Evolutionary conservation across 345 rosid species (phyloP).

Genomic region (Salix arbutifolia): DNA sequence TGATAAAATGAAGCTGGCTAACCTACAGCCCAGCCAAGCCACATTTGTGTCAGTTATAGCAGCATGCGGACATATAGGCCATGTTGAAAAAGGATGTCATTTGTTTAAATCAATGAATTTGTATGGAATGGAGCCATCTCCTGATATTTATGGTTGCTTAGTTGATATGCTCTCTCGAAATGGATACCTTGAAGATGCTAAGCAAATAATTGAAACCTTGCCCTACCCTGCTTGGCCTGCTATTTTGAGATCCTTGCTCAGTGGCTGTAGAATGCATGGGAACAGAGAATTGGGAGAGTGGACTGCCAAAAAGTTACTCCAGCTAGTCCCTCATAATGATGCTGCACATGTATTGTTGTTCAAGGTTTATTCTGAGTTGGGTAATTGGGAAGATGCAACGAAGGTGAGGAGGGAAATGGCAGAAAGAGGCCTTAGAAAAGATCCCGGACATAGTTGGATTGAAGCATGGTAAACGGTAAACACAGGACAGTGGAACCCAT

Average conservation of each 20-base stretch:
- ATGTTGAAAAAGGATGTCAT: slow-evolving; percentile 30
- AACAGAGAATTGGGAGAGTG: slow-evolving; percentile 35
- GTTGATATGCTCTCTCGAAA: slow-evolving; percentile 43
- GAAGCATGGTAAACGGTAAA: neutral
- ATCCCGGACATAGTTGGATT: slow-evolving; percentile 37
- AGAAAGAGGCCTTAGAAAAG: slow-evolving; percentile 14
- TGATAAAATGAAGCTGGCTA: slow-evolving; percentile 28
- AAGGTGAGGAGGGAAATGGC: slow-evolving; percentile 14
- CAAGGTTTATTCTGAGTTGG: slow-evolving; percentile 32
- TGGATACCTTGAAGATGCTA: slow-evolving; percentile 35
- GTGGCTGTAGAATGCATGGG: slow-evolving; percentile 41
- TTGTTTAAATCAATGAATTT: slow-evolving; percentile 32
- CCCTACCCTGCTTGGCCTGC: slow-evolving; percentile 38
- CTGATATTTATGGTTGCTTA: slow-evolving; percentile 37
- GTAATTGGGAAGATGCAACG: slow-evolving; percentile 41
- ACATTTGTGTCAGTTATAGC: slow-evolving; percentile 42
- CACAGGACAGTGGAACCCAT: neutral
- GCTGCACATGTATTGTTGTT: slow-evolving; percentile 27
- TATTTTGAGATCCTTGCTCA: slow-evolving; percentile 40
- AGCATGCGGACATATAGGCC: slow-evolving; percentile 41
- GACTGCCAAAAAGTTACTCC: slow-evolving; percentile 32
- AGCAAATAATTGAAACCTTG: slow-evolving; percentile 30
- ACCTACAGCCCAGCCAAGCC: slow-evolving; percentile 31
- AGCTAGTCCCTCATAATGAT: slow-evolving; percentile 34
- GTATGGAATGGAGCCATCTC: slow-evolving; percentile 33